Evolutionary conservation across 768 basidiomycete species (phyloP).

Genomic region (Leccinum rimulosum): DNA sequence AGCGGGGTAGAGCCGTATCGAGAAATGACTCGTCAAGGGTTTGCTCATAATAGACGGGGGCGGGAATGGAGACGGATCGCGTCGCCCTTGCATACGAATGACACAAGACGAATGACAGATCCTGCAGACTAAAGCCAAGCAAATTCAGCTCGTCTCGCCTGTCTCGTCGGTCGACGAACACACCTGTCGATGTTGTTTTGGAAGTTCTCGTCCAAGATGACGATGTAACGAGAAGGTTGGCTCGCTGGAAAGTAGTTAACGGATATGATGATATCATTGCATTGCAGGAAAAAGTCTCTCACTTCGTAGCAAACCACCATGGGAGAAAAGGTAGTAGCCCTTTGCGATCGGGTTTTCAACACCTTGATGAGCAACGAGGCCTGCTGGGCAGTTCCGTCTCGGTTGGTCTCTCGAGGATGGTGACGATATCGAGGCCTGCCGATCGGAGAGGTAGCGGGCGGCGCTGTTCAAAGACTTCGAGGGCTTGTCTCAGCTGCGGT

Average conservation of each 20-base stretch:
- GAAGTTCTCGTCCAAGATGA: slow-evolving; percentile 42
- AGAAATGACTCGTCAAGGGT: neutral
- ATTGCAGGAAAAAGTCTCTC: slow-evolving; percentile 18
- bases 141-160: neutral
- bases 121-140: slow-evolving; percentile 40
- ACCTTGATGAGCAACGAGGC: slow-evolving; percentile 46
- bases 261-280: neutral
- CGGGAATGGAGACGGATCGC: slow-evolving; percentile 55
- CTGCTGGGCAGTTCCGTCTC: slow-evolving; percentile 46
- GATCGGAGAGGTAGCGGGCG: too few relatives aligned
- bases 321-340: slow-evolving; percentile 58
- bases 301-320: slow-evolving; percentile 56
- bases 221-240: slow-evolving; percentile 55
- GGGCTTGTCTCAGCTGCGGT: too few relatives aligned
- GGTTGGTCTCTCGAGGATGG: too few relatives aligned
- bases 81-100: slow-evolving; percentile 54
- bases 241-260: slow-evolving; percentile 38
- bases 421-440: too few relatives aligned
- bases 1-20: too few relatives aligned
- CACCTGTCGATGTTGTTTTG: slow-evolving; percentile 28
- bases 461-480: too few relatives aligned
- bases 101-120: slow-evolving; percentile 49
- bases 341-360: slow-evolving; percentile 44
- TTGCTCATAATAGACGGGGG: slow-evolving; percentile 57
- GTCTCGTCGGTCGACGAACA: neutral